Evolutionary conservation across 177 flowering plant species (phyloP), one percentile per base, ranked within the genome.

Genomic region (Vitis hybrid): DNA sequence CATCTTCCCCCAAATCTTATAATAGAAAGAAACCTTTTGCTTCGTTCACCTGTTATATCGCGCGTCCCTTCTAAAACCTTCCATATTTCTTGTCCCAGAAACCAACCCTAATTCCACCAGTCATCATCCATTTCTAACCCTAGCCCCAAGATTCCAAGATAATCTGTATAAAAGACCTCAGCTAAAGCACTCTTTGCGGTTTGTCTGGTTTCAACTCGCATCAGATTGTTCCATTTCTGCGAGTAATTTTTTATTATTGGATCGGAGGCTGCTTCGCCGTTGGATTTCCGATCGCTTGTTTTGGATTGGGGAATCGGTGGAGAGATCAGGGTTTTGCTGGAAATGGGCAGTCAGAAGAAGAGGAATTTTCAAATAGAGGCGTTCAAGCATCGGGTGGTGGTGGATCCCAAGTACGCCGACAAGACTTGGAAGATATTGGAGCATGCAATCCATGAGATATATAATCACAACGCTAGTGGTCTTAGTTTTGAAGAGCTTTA

Each of bases 291-390:
- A 6, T 52, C 14, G n/a, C 4, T 8, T 5, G 21, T 3, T 5
- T 51, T 3, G 52, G 50, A 58, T 8, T 61, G 24, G 52, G 55
- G 27, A 13, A 35, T n/a, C 5, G 40, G 54, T 17, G 9, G 56
- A 18, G 18, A 14, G 55, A 15, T 7, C 15, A 27, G 21, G 51
- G 59, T 35, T 35, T 35, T 35, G 5, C 46, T 18, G 54, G 59
- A 65, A 52, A 88, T 79, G 83, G 81, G 87, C 70, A 82, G 74
- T 67, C 88, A 79, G 80, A 86, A 81, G 83, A 88, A 80, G 83
- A 83, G 86, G 86, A 89, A 85, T 74, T 85, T 87, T 71, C 92
- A 89, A 81, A 89, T 89, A 59, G 93, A 87, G 80, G 91, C 93
- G 66, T 89, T 85, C 70, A 85, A 82, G 76, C 91, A 89, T 56